Evolutionary conservation across 805 yeast genomes (phyloP).

Genomic region (Lachancea fermentati): DNA sequence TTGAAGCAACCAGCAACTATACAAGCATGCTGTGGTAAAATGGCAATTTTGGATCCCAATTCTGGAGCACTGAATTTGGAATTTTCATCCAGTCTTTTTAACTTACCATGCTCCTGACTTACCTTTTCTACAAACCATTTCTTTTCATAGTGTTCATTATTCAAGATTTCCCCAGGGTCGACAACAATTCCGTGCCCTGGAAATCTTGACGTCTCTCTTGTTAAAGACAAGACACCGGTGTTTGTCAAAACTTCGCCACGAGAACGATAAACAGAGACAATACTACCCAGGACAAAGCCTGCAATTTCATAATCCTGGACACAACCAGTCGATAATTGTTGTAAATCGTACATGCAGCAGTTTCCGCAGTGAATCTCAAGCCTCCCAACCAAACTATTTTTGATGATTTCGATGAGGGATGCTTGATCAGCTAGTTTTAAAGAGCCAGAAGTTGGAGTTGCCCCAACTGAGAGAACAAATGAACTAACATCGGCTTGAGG

Average conservation of each 20-base stretch:
- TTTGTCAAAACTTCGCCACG: constrained; percentile 63
- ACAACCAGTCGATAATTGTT: constrained; percentile 68
- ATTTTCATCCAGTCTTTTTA: constrained; percentile 39
- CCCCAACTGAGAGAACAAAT: constrained; percentile 66
- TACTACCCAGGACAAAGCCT: constrained; percentile 50
- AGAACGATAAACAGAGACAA: constrained; percentile 50
- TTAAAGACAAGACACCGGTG: constrained; percentile 66
- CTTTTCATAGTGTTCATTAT: constrained; percentile 39
- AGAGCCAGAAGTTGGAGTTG: constrained; percentile 75
- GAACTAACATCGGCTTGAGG: constrained; percentile 32
- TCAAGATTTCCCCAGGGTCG: constrained; percentile 25
- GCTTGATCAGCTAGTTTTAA: constrained; percentile 20
- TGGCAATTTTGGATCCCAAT: constrained; percentile 45
- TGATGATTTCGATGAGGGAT: constrained; percentile 10
- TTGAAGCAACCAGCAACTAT: constrained; percentile 62
- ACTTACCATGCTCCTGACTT: constrained; percentile 76
- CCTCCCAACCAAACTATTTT: constrained; percentile 33
- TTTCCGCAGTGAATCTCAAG: constrained; percentile 78
- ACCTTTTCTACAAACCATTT: constrained; percentile 60
- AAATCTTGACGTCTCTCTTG: constrained; percentile 54
- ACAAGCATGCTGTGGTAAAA: constrained; percentile 69
- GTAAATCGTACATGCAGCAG: constrained; percentile 66
- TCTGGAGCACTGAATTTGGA: constrained; percentile 10
- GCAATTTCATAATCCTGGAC: constrained; percentile 43
- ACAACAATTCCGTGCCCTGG: constrained; percentile 50